phyloP scores from a whole-genome alignment of 2,329 filamentous ascomycete species.

The Gyromitra esculenta region DNA sequence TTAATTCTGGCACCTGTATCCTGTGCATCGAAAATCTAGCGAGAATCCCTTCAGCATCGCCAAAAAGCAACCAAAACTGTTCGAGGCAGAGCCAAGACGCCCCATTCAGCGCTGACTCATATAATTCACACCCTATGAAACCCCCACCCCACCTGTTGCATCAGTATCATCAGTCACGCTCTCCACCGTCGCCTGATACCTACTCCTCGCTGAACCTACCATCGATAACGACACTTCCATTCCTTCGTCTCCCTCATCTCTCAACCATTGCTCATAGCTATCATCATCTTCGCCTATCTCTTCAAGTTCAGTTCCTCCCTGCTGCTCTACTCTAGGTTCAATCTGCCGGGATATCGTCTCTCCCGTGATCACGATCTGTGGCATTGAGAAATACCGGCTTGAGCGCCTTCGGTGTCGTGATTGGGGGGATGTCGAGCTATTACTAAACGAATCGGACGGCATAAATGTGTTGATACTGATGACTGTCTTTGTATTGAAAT shows the following conservation, averaged over 20 bases:
- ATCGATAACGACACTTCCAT: background rate
- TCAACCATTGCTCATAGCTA: background rate
- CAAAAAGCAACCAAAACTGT: no score
- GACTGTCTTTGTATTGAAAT: background rate
- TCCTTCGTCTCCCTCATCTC: background rate
- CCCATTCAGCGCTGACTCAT: background rate
- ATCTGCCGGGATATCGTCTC: background rate
- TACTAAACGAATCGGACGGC: background rate
- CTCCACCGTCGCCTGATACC: constrained; percentile 32
- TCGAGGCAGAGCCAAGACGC: background rate
- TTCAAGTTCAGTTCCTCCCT: background rate
- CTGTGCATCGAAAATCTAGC: background rate
- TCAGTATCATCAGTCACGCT: constrained; percentile 32
- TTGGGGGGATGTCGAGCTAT: background rate
- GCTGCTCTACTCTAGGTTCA: background rate
- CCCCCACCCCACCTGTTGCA: constrained; percentile 9
- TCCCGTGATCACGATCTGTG: background rate
- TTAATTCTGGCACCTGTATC: no score
- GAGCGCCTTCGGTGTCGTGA: background rate
- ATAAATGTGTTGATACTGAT: background rate
- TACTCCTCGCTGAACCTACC: background rate
- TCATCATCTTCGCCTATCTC: background rate
- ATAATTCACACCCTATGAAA: background rate
- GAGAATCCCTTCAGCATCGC: no score
- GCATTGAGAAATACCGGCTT: background rate